These are phyloP conservation scores for Limonium bicolor DNA, from an alignment of 148 eudicot genomes.

Conservation along the genomic window DNA sequence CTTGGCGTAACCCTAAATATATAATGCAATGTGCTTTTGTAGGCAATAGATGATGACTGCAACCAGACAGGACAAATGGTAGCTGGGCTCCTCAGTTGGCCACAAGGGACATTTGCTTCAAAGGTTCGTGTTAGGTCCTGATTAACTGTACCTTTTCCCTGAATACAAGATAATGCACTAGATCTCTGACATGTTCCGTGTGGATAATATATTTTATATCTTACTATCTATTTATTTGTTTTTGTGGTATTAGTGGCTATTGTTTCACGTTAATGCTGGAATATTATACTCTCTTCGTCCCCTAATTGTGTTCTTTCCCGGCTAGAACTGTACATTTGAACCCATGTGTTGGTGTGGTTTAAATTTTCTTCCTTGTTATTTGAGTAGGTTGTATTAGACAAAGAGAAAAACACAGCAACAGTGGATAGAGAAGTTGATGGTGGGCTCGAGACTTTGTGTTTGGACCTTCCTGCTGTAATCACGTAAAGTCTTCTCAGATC, in stretches of 20 bases:
- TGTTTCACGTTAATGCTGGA: too few relatives aligned
- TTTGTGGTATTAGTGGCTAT: too few relatives aligned
- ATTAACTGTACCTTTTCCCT: neutral
- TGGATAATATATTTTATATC: too few relatives aligned
- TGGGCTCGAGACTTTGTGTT: conserved; percentile 73
- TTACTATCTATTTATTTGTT: too few relatives aligned
- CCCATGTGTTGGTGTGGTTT: too few relatives aligned
- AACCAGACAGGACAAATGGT: conserved; percentile 99
- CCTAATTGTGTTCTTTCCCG: too few relatives aligned
- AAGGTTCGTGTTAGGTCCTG: conserved; percentile 33
- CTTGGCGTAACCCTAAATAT: too few relatives aligned
- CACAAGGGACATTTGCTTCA: conserved; percentile 97
- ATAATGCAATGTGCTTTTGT: too few relatives aligned
- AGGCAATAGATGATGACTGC: conserved; percentile 98
- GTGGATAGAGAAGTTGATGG: conserved; percentile 99
- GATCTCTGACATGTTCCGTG: too few relatives aligned
- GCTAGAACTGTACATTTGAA: too few relatives aligned
- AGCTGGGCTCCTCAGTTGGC: conserved; percentile 92
- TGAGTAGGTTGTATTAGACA: conserved; percentile 73
- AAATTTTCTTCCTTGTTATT: neutral
- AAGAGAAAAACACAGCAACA: conserved; percentile 53
- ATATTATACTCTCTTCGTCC: too few relatives aligned
- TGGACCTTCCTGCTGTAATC: conserved; percentile 84
- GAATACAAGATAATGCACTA: too few relatives aligned
- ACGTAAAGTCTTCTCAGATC: conserved; percentile 32